Conservation (phyloP, 2,329 filamentous ascomycete genomes). For the Boeremia exigua region DNA sequence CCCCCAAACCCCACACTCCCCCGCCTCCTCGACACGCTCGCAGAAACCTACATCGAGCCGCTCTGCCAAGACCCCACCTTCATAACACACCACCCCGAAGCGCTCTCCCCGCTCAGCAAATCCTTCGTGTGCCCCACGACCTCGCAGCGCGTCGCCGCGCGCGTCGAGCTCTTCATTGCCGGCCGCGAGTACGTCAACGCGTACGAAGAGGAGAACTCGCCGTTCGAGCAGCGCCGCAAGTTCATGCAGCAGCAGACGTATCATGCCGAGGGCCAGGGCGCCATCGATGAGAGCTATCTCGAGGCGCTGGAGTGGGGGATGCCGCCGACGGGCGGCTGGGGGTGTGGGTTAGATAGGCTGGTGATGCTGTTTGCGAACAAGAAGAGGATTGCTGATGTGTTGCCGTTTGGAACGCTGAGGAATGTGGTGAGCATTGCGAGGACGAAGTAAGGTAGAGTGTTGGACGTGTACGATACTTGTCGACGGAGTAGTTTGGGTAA, state of each 20-base stretch:
- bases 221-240: slow-evolving; percentile 83
- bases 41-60: slow-evolving; percentile 77
- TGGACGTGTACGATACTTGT: neutral
- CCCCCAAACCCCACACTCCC: slow-evolving; percentile 65
- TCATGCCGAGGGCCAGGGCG: slow-evolving; percentile 44
- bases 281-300: slow-evolving; percentile 81
- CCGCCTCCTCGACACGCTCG: slow-evolving; percentile 81
- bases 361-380: slow-evolving; percentile 88
- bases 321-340: slow-evolving; percentile 97
- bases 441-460: slow-evolving; percentile 20
- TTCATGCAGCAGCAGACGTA: slow-evolving; percentile 67
- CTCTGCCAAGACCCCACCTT: slow-evolving; percentile 76
- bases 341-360: slow-evolving; percentile 87
- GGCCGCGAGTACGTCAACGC: slow-evolving; percentile 89
- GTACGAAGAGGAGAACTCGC: slow-evolving; percentile 98
- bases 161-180: slow-evolving; percentile 83
- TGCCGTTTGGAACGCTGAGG: slow-evolving; percentile 86
- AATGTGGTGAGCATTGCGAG: slow-evolving; percentile 55
- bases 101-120: slow-evolving; percentile 90
- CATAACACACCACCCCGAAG: slow-evolving; percentile 87
- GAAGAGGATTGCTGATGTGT: slow-evolving; percentile 80
- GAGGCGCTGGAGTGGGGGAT: slow-evolving; percentile 85
- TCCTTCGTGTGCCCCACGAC: slow-evolving; percentile 73
- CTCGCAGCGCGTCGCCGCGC: slow-evolving; percentile 76
- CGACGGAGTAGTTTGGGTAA: neutral